Conservation (phyloP, 441 rosid species). For the Populus tomentosa region DNA sequence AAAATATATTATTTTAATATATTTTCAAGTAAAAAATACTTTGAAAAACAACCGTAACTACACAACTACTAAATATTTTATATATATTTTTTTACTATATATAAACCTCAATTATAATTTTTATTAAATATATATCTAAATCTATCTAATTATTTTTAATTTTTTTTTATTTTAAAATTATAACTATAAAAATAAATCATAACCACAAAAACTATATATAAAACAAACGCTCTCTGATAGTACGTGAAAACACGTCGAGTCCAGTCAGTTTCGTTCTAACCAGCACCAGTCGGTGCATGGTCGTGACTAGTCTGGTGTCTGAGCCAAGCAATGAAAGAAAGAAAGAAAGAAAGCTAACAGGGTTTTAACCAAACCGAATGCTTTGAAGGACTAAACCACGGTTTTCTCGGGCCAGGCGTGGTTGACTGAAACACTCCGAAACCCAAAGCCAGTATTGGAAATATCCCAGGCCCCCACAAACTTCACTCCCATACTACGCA, state of each 20-base stretch:
- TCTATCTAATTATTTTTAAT: too few species aligned
- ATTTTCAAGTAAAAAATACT: too few species aligned
- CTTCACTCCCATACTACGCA: neutral
- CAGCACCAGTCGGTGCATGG: neutral
- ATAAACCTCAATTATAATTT: too few species aligned
- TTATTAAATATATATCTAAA: too few species aligned
- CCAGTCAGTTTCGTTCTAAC: neutral
- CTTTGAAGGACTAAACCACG: conserved; percentile 70
- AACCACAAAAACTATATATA: too few species aligned
- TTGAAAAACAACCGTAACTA: too few species aligned
- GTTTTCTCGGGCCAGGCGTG: conserved; percentile 80
- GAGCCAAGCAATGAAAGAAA: neutral
- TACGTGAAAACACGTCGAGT: neutral
- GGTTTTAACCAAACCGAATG: conserved; percentile 19
- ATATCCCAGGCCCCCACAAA: conserved; percentile 24
- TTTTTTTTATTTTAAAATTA: too few species aligned
- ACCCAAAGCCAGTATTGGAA: conserved; percentile 23
- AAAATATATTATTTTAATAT: too few species aligned
- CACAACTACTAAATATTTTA: too few species aligned
- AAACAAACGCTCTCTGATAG: too few species aligned
- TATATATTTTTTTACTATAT: too few species aligned
- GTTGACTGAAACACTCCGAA: conserved; percentile 50
- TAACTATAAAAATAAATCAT: too few species aligned
- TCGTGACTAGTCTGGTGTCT: neutral
- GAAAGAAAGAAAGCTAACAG: neutral